A percentile compares a stretch with the other conserved stretches of the same genome.
phyloP scores from a whole-genome alignment of 2,329 filamentous ascomycete species.

The Emericellopsis cladophorae region DNA sequence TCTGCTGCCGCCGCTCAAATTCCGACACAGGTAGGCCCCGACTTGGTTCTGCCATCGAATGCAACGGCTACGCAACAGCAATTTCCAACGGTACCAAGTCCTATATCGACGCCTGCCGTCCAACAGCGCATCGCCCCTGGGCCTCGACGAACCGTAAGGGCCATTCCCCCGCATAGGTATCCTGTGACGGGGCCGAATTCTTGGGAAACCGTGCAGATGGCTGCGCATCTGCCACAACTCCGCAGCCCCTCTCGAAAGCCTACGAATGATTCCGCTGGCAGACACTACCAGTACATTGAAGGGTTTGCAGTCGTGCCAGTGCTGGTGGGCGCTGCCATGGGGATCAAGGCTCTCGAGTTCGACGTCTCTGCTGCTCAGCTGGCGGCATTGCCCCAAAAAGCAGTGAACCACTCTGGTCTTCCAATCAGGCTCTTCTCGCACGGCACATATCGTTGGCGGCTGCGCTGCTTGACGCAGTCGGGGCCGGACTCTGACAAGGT shows the following conservation, averaged over 20 bases:
- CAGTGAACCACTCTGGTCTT: slow-evolving; percentile 10
- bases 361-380: slow-evolving; percentile 22
- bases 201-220: slow-evolving; percentile 23
- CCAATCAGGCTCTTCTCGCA: slow-evolving; percentile 1
- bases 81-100: too few relatives aligned
- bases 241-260: slow-evolving; percentile 31
- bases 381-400: slow-evolving; percentile 6
- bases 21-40: too few relatives aligned
- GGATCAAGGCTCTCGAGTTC: slow-evolving; percentile 33
- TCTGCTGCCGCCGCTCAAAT: too few relatives aligned
- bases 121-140: too few relatives aligned
- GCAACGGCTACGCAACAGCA: too few relatives aligned
- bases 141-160: too few relatives aligned
- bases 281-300: slow-evolving; percentile 46
- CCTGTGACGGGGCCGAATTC: slow-evolving; percentile 11
- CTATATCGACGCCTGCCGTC: too few relatives aligned
- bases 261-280: slow-evolving; percentile 9
- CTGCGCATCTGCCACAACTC: slow-evolving; percentile 32
- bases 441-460: neutral
- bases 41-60: too few relatives aligned
- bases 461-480: neutral
- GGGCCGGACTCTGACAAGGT: slow-evolving; percentile 4
- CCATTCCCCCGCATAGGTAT: slow-evolving; percentile 17
- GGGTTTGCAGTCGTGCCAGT: slow-evolving; percentile 35
- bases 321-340: slow-evolving; percentile 18